phyloP scores from a whole-genome alignment of 495 filamentous ascomycete species.

The Talaromyces trachyspermus region DNA sequence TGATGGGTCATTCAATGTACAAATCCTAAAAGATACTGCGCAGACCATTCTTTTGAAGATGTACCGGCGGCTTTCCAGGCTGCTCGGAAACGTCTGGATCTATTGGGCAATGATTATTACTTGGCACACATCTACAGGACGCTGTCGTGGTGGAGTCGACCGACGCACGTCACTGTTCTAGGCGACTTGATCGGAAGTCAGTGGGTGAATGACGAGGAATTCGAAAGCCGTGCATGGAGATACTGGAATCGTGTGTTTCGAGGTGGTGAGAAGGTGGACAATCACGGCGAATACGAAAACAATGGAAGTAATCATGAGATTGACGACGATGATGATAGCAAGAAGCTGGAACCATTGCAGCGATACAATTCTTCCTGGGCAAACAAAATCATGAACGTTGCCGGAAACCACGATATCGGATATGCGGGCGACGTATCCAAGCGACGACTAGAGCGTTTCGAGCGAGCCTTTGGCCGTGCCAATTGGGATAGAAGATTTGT shows the following conservation, averaged over 20 bases:
- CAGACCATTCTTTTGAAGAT: conserved; percentile 51
- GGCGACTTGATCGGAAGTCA: conserved; percentile 95
- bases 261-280: conserved; percentile 52
- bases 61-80: conserved; percentile 54
- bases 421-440: conserved; percentile 83
- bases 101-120: conserved; percentile 91
- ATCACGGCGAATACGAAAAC: conserved; percentile 11
- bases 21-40: conserved; percentile 33
- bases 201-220: conserved; percentile 85
- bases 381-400: conserved; percentile 73
- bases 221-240: conserved; percentile 56
- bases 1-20: too few species aligned
- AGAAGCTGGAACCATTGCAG: conserved; percentile 43
- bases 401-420: conserved; percentile 92
- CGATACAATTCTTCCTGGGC: conserved; percentile 56
- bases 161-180: conserved; percentile 82
- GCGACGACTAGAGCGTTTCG: conserved; percentile 68
- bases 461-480: conserved; percentile 69
- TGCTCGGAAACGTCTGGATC: conserved; percentile 71
- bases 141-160: conserved; percentile 67
- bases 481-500: conserved; percentile 83
- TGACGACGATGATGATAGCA: conserved; percentile 31
- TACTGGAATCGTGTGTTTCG: conserved; percentile 81
- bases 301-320: conserved; percentile 20
- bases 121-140: conserved; percentile 89